Conservation (phyloP, 768 basidiomycete genomes). For the Tylopilus cervinicoccineus region DNA sequence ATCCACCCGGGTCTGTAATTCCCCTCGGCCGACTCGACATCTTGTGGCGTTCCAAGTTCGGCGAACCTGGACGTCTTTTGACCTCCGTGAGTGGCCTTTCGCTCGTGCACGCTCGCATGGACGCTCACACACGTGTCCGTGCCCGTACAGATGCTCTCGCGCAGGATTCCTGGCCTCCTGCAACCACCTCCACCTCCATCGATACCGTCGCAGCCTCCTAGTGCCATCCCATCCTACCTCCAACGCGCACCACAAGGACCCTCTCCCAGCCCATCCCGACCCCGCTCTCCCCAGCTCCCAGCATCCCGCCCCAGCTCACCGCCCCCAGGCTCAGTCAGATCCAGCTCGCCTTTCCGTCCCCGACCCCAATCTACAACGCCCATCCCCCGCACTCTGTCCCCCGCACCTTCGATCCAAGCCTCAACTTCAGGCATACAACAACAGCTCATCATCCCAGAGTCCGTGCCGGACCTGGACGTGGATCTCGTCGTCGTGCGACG, state of each 20-base stretch:
- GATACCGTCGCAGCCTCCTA: constrained; percentile 43
- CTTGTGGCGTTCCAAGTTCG: constrained; percentile 80
- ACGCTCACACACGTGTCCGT: not conserved
- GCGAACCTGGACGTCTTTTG: constrained; percentile 81
- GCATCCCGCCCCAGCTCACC: constrained; percentile 57
- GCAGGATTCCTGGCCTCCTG: constrained; percentile 61
- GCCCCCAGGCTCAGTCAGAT: constrained; percentile 42
- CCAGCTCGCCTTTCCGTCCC: constrained; percentile 39
- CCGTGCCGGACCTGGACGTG: constrained; percentile 45
- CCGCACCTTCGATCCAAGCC: constrained; percentile 26
- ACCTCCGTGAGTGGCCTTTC: constrained; percentile 55
- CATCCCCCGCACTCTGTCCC: constrained; percentile 29
- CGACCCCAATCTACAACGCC: constrained; percentile 23
- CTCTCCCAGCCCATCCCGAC: constrained; percentile 41
- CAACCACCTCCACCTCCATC: constrained; percentile 25
- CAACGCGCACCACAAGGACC: constrained; percentile 47
- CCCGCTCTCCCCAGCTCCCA: constrained; percentile 54
- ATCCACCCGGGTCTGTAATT: constrained; percentile 66
- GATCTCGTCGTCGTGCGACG: constrained; percentile 53
- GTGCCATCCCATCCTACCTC: constrained; percentile 77
- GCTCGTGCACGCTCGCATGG: not conserved
- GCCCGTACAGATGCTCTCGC: constrained; percentile 59
- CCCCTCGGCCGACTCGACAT: constrained; percentile 87
- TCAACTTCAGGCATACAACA: constrained; percentile 12
- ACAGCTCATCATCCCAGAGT: constrained; percentile 21